Evolutionary conservation across 139 green algal genomes (phyloP).

Genomic region (Ostreobium quekettii): DNA sequence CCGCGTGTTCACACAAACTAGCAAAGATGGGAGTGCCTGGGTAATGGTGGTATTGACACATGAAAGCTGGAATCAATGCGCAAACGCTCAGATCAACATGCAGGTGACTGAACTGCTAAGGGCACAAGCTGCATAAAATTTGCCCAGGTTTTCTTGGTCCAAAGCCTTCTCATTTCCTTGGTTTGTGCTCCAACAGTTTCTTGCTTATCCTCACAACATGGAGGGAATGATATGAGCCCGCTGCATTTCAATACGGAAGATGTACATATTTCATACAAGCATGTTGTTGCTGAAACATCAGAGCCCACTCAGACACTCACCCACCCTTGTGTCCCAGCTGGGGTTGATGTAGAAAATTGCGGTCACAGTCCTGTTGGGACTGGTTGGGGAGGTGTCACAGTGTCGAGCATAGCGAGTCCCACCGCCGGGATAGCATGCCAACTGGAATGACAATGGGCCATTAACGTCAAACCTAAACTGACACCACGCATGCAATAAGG

Average conservation of each 20-base stretch:
- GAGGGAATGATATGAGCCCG: neutral
- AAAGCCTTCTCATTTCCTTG: neutral
- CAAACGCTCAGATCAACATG: neutral
- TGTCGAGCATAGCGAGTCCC: slow-evolving; percentile 61
- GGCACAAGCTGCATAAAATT: too few species aligned
- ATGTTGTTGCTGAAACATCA: neutral
- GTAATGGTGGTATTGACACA: neutral
- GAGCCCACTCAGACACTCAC: neutral
- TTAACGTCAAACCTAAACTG: slow-evolving; percentile 40
- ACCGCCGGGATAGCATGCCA: slow-evolving; percentile 55
- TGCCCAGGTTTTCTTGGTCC: too few species aligned
- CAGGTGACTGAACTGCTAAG: neutral
- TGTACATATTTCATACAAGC: neutral
- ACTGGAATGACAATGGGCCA: slow-evolving; percentile 46
- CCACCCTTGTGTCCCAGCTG: slow-evolving; percentile 31
- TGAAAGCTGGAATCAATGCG: neutral
- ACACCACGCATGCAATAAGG: neutral
- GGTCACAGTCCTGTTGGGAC: slow-evolving; percentile 40
- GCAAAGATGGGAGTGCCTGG: neutral
- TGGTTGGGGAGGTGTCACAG: slow-evolving; percentile 35
- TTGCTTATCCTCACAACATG: neutral
- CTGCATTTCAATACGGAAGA: neutral
- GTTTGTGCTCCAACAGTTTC: neutral
- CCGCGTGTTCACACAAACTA: neutral
- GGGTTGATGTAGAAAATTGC: slow-evolving; percentile 64